These are phyloP conservation scores for Aspergillus hancockii DNA, from an alignment of 495 filamentous ascomycete species.

Conservation along the genomic window DNA sequence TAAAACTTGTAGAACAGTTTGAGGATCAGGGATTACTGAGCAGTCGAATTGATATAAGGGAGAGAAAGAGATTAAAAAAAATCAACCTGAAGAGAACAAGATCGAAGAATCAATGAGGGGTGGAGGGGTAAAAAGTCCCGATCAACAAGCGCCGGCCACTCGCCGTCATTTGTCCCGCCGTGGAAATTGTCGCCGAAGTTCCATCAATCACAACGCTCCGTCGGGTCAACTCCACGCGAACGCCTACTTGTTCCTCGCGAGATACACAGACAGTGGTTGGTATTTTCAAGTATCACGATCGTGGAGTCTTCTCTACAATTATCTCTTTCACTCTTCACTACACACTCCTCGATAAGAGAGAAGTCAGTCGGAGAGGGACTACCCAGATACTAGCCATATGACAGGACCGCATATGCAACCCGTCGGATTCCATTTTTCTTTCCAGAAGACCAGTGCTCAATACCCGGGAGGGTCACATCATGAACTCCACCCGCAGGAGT, in stretches of 20 bases:
- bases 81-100: not conserved
- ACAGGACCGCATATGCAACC: not conserved
- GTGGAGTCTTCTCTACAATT: not conserved
- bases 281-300: too few relatives aligned
- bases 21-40: conserved; percentile 9
- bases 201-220: conserved; percentile 31
- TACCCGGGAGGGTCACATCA: not conserved
- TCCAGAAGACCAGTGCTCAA: not conserved
- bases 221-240: conserved; percentile 9
- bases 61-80: conserved; percentile 2
- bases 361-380: not conserved
- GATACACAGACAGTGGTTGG: too few relatives aligned
- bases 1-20: not conserved
- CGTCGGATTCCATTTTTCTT: conserved; percentile 1
- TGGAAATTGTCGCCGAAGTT: conserved; percentile 16
- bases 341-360: not conserved
- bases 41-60: conserved; percentile 3
- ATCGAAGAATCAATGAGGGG: not conserved
- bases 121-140: conserved; percentile 14
- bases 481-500: not conserved
- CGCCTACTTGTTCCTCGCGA: not conserved
- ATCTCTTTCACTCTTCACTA: not conserved
- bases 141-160: conserved; percentile 10
- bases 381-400: not conserved
- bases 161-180: conserved; percentile 21